Conservation (phyloP, 768 basidiomycete species). For the Fistulinella prunicolor region DNA sequence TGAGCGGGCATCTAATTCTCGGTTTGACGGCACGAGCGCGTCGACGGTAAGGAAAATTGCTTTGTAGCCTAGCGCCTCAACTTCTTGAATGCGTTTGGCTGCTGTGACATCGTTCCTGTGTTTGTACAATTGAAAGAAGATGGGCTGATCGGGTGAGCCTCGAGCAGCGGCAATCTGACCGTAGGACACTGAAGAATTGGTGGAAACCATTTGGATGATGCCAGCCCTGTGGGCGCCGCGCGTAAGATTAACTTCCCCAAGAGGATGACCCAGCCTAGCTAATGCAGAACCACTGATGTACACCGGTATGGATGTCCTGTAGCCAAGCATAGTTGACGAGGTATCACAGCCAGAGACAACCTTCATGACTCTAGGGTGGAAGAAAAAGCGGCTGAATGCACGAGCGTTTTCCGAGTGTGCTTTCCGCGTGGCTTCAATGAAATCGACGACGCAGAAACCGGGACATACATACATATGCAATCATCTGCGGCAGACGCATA, state of each 20-base stretch:
- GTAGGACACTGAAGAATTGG: slow-evolving; percentile 69
- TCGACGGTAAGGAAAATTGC: slow-evolving; percentile 93
- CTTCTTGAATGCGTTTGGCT: slow-evolving; percentile 64
- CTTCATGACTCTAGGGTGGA: slow-evolving; percentile 78
- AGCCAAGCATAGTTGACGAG: slow-evolving; percentile 73
- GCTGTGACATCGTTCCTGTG: slow-evolving; percentile 65
- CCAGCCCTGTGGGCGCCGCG: slow-evolving; percentile 60
- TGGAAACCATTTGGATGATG: slow-evolving; percentile 85
- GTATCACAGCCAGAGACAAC: slow-evolving; percentile 61
- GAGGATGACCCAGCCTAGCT: slow-evolving; percentile 84
- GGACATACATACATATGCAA: slow-evolving; percentile 68
- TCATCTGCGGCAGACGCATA: slow-evolving; percentile 88
- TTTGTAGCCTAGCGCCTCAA: slow-evolving; percentile 74
- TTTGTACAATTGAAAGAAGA: slow-evolving; percentile 89
- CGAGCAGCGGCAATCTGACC: slow-evolving; percentile 57
- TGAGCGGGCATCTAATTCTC: slow-evolving; percentile 69
- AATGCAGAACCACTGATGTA: slow-evolving; percentile 83
- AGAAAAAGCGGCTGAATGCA: slow-evolving; percentile 86
- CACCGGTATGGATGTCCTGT: slow-evolving; percentile 68
- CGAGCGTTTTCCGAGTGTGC: slow-evolving; percentile 67
- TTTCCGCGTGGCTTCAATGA: slow-evolving; percentile 26
- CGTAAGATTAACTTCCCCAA: slow-evolving; percentile 84
- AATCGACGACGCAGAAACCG: slow-evolving; percentile 6
- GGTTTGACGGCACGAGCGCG: slow-evolving; percentile 77
- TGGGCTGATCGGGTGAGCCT: slow-evolving; percentile 50